Conservation (phyloP, 2,329 filamentous ascomycete species). For the Colletotrichum sp. region DNA sequence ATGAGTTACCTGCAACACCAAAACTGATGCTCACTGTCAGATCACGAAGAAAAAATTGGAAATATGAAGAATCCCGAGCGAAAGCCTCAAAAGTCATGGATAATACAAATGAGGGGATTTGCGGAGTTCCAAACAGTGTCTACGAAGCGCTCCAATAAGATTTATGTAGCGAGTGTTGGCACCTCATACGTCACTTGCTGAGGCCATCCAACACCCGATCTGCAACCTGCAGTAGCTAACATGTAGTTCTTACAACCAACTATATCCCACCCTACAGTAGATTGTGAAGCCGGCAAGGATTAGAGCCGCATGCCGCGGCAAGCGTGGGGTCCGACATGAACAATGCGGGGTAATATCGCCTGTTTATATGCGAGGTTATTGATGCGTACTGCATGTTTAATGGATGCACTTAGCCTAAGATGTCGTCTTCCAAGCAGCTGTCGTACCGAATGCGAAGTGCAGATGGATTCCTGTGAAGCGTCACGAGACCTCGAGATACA, state of each 20-base stretch:
- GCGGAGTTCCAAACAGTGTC: neutral
- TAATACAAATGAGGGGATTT: neutral
- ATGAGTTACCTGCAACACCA: neutral
- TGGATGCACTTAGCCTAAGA: neutral
- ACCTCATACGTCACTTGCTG: neutral
- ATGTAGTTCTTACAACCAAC: neutral
- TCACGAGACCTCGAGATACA: accelerated
- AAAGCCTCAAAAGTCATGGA: neutral
- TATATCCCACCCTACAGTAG: neutral
- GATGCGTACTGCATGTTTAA: neutral
- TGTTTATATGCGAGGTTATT: neutral
- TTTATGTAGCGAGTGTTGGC: neutral
- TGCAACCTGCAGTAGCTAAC: neutral
- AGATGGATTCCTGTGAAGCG: neutral
- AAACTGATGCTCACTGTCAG: neutral
- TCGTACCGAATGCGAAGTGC: neutral
- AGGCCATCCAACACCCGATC: neutral
- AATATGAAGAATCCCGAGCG: neutral
- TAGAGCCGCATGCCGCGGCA: neutral
- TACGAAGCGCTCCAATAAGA: neutral
- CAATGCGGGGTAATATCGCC: neutral
- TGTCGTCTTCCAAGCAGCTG: neutral
- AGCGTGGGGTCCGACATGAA: neutral
- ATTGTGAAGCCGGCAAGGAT: neutral
- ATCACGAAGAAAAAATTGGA: neutral